Evolutionary conservation across 75 land plant genomes (phyloP).

Genomic region (Azolla pinnata): DNA sequence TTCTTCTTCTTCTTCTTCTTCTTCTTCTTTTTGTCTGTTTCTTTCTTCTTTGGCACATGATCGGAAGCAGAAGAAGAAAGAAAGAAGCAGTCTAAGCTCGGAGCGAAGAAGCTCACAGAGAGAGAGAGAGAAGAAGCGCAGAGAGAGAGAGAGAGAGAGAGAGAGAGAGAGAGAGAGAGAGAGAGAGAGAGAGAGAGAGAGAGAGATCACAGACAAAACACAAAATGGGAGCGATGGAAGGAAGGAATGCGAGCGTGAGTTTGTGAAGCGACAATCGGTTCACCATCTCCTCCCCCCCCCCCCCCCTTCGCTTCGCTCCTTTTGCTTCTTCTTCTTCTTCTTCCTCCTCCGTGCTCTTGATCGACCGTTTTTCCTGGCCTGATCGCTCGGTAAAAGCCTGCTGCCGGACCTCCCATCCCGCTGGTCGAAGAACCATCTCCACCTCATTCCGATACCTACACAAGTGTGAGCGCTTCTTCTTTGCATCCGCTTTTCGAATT

Average conservation of each 20-base stretch:
- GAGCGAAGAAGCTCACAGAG: background rate
- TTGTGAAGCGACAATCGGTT: background rate
- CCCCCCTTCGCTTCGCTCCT: too few species aligned
- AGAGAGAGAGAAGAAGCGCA: background rate
- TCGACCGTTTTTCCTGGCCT: too few species aligned
- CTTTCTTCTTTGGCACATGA: background rate
- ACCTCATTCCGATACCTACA: too few species aligned
- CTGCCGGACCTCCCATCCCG: too few species aligned
- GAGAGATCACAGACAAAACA: background rate
- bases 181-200: slow-evolving; percentile 3
- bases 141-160: background rate
- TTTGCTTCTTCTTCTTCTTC: too few species aligned
- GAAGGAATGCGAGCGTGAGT: background rate
- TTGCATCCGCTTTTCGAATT: too few species aligned
- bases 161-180: slow-evolving; percentile 3
- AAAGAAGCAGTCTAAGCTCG: background rate
- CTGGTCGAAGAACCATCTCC: too few species aligned
- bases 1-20: background rate
- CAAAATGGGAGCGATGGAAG: background rate
- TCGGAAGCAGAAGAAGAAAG: background rate
- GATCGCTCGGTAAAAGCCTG: background rate
- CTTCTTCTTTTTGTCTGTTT: background rate
- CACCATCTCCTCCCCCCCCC: background rate
- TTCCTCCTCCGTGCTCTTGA: too few species aligned
- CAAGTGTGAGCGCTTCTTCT: too few species aligned